Conservation (phyloP, 768 basidiomycete genomes). For the Leccinum subtestaceum region DNA sequence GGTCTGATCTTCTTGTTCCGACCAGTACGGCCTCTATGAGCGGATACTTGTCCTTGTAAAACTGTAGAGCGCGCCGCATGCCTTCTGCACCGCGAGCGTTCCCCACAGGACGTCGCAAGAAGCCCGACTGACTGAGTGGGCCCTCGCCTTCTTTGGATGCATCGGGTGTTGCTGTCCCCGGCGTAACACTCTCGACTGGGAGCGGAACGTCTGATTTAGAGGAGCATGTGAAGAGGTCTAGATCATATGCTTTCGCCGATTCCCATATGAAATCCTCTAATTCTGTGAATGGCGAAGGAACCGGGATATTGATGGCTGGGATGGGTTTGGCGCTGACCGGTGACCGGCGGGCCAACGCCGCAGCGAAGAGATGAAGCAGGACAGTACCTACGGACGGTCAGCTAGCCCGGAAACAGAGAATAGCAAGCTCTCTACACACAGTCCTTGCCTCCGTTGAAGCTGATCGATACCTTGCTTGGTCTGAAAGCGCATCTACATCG, state of each 20-base stretch:
- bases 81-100: conserved; percentile 59
- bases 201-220: conserved; percentile 38
- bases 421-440: conserved; percentile 53
- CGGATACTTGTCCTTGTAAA: conserved; percentile 66
- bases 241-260: conserved; percentile 58
- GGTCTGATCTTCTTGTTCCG: conserved; percentile 86
- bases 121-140: conserved; percentile 5
- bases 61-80: conserved; percentile 76
- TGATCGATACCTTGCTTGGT: conserved; percentile 71
- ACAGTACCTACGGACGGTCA: conserved; percentile 70
- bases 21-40: conserved; percentile 80
- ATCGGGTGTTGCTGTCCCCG: conserved; percentile 29
- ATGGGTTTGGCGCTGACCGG: conserved; percentile 44
- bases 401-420: background rate
- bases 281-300: conserved; percentile 80
- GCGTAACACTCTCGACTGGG: conserved; percentile 47
- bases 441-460: conserved; percentile 99
- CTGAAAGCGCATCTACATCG: conserved; percentile 37
- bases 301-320: conserved; percentile 82
- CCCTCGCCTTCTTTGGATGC: conserved; percentile 9
- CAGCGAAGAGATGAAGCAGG: conserved; percentile 86
- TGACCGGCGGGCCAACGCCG: conserved; percentile 52
- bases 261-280: conserved; percentile 82
- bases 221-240: conserved; percentile 60
- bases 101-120: conserved; percentile 39